Percentiles rank a stretch among this genome's conserved stretches.
phyloP scores from a whole-genome alignment of 495 filamentous ascomycete species.

The Darksidea phi region DNA sequence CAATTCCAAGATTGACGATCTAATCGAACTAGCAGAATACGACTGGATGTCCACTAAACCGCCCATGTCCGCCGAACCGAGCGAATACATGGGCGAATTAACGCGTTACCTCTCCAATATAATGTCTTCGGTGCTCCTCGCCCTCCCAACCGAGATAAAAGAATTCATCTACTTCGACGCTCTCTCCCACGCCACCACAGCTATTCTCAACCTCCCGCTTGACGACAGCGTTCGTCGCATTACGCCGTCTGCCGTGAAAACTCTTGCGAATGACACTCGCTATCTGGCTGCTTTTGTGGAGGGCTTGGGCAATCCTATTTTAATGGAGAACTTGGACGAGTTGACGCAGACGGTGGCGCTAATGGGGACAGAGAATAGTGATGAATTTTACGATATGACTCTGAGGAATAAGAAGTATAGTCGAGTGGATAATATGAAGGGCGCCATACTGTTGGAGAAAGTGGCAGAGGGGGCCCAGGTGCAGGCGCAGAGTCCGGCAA shows the following conservation, averaged over 20 bases:
- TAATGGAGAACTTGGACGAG: constrained; percentile 85
- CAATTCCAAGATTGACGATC: constrained; percentile 97
- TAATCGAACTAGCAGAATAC: constrained; percentile 95
- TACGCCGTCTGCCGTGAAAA: constrained; percentile 77
- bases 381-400: constrained; percentile 88
- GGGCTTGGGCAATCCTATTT: constrained; percentile 71
- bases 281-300: constrained; percentile 84
- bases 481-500: constrained; percentile 30
- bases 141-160: constrained; percentile 90
- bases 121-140: constrained; percentile 89
- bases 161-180: constrained; percentile 98
- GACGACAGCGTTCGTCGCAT: constrained; percentile 77
- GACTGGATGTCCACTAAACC: constrained; percentile 74
- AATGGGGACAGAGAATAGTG: constrained; percentile 75
- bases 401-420: constrained; percentile 89
- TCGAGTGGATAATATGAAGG: constrained; percentile 84
- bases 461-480: constrained; percentile 21
- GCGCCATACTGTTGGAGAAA: constrained; percentile 86
- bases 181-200: constrained; percentile 80
- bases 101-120: constrained; percentile 93
- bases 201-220: constrained; percentile 83
- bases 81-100: constrained; percentile 90
- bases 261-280: constrained; percentile 76
- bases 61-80: constrained; percentile 60
- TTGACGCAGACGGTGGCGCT: constrained; percentile 85